A percentile compares a stretch with the other conserved stretches of the same genome.
These are phyloP conservation scores for Meira nashicola DNA, from an alignment of 1,284 basidiomycete genomes.

Conservation along the genomic window DNA sequence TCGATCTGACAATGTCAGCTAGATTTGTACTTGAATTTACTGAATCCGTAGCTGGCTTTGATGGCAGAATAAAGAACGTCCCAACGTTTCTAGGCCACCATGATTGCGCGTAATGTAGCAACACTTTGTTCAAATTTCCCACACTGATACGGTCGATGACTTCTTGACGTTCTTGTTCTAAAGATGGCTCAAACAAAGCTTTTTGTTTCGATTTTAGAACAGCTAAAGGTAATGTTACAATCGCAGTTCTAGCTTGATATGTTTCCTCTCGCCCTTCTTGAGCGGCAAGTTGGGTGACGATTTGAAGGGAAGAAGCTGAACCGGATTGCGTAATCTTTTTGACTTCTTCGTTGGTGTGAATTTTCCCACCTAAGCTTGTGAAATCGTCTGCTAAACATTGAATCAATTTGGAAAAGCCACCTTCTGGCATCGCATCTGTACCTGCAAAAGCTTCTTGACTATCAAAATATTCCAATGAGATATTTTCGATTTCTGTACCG, in stretches of 20 bases:
- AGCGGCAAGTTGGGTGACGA: no score
- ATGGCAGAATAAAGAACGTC: slow-evolving; percentile 55
- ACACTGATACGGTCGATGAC: slow-evolving; percentile 43
- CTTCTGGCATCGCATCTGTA: slow-evolving; percentile 57
- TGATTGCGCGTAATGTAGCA: slow-evolving; percentile 54
- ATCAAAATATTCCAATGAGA: slow-evolving; percentile 50
- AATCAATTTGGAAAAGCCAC: slow-evolving; percentile 55
- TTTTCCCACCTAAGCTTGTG: slow-evolving; percentile 49
- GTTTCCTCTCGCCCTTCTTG: slow-evolving; percentile 21
- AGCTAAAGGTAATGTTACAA: slow-evolving; percentile 54
- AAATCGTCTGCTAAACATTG: slow-evolving; percentile 53
- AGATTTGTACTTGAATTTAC: slow-evolving; percentile 6
- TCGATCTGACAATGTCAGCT: slow-evolving; percentile 39
- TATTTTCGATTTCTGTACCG: slow-evolving; percentile 54
- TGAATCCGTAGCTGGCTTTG: slow-evolving; percentile 9
- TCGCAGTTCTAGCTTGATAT: slow-evolving; percentile 31
- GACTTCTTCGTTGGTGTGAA: slow-evolving; percentile 44
- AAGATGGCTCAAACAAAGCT: slow-evolving; percentile 46
- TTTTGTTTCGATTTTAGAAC: slow-evolving; percentile 47
- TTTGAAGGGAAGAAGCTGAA: not conserved
- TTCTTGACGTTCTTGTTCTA: slow-evolving; percentile 44
- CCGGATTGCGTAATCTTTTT: slow-evolving; percentile 10
- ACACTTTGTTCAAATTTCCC: slow-evolving; percentile 50
- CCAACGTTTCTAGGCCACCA: slow-evolving; percentile 56
- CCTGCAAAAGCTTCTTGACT: slow-evolving; percentile 55